Base-by-base conservation (phyloP, 306 rosid genomes). In the Betula pendula region DNA sequence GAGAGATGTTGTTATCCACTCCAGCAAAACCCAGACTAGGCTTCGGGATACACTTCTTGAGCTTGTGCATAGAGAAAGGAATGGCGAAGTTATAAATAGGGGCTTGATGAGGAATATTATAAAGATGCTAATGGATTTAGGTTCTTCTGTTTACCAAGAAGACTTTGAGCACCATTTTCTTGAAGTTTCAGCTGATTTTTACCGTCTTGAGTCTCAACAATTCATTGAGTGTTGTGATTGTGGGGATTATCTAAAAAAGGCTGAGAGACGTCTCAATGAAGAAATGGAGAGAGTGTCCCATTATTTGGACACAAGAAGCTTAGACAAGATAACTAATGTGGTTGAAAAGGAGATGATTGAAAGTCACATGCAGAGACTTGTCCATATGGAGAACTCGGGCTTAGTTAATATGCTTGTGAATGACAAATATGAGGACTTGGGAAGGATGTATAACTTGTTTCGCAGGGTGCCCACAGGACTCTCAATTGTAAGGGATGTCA, bases 301-400 rank as follows among this genome's bases (percentile, higher is more conserved):
- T 63, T 84, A 87, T 83, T 73, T 87, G 85, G 90, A 84, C 77
- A 70, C 88, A 43, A 53, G 78, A 72, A 87, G 80, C 77, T 86
- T 84, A 81, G 55, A 75, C 15, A 80, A 82, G 81, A 84, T 87
- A 74, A 84, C 83, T 63, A 77, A 44, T 38, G 88, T 82, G 76
- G 88, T 87, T 35, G 88, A 87, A 79, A 82, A 82, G 63, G 88
- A 84, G 82, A 82, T 87, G 87, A 82, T 87, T 77, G 85, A 84
- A 74, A 84, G 49, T 48, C 88, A 87, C 73, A 82, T 87, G 85
- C 83, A 74, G 24, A 77, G 78, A 22, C 80, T 87, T 22, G 87
- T 84, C 58, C 85, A 84, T 48, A 82, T 87, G 88, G 90, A 87
- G 70, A 87, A 87, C 81, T 87, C 90, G 1, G 88, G 90, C 68